Conservation (phyloP, 2,329 filamentous ascomycete genomes). For the Neoscytalidium dimidiatum region DNA sequence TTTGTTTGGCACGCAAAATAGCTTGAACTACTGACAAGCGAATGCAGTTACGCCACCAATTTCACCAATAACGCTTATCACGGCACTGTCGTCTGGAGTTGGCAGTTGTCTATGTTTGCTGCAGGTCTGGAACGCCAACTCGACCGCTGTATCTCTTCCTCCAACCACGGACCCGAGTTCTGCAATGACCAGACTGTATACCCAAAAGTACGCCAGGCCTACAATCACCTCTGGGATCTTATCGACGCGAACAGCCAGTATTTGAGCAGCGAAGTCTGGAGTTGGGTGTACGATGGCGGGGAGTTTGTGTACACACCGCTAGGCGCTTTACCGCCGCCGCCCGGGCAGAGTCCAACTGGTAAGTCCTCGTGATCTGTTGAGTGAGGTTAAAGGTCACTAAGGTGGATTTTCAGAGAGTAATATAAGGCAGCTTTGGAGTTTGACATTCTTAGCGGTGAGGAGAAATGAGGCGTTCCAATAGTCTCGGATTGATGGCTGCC, state of each 20-base stretch:
- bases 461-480: slow-evolving; percentile 34
- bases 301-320: slow-evolving; percentile 53
- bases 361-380: neutral
- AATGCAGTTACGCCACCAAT: slow-evolving; percentile 39
- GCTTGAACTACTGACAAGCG: too few relatives aligned
- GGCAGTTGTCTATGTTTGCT: slow-evolving; percentile 67
- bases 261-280: slow-evolving; percentile 64
- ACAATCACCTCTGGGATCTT: slow-evolving; percentile 62
- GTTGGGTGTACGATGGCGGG: slow-evolving; percentile 56
- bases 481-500: neutral
- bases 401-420: slow-evolving; percentile 48
- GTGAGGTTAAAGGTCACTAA: neutral
- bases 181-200: slow-evolving; percentile 50
- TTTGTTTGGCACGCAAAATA: too few relatives aligned
- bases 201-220: slow-evolving; percentile 51
- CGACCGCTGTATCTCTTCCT: slow-evolving; percentile 46
- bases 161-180: slow-evolving; percentile 45
- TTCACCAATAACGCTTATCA: slow-evolving; percentile 64
- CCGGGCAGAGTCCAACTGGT: slow-evolving; percentile 35
- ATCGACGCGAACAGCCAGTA: slow-evolving; percentile 58
- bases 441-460: slow-evolving; percentile 59
- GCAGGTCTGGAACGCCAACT: slow-evolving; percentile 61
- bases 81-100: slow-evolving; percentile 66
- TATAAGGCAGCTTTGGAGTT: slow-evolving; percentile 59
- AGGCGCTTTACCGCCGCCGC: slow-evolving; percentile 52